Evolutionary conservation across 73 alveolate genomes (phyloP), one percentile per base, ranked within the genome.

Genomic region (Symbiodinium pilosum): DNA sequence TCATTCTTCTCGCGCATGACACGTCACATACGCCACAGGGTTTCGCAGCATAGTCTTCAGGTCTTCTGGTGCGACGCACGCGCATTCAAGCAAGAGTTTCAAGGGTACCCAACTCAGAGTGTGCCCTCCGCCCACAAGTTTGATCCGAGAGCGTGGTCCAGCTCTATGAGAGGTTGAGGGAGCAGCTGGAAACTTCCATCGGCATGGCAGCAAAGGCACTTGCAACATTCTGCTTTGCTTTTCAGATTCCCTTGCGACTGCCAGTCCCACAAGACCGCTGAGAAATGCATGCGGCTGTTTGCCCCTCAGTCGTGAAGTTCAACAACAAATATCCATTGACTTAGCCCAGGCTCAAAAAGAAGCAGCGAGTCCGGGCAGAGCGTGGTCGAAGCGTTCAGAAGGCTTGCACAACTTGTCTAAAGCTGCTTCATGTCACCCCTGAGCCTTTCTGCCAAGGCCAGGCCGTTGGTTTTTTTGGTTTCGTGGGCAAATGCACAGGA

Each of bases 401-500:
- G 95, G 95, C 94, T 34, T 28, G 51, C 36, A 77, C 32, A 28
- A 34, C 42, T 5, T 26, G 86, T 21, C 24, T 5, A 42, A 34
- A n/a, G 32, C 39, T n/a, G n/a, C n/a, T n/a, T n/a, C n/a, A n/a
- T n/a, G n/a, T n/a, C n/a, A n/a, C n/a, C n/a, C 20, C 86, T 73
- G 4, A 40, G 28, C 47, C 26, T 44, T 14, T 9, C 21, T 56
- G 64, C 28, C 71, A 28, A 88, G 95, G 95, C 95, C 54, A 54
- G 95, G 36, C 95, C 95, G 38, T 41, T 88, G 95, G 81, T 88
- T 28, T 88, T 88, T 36, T 44, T 88, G 47, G 95, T 88, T 30
- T 88, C 95, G 7, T 88, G 95, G 95, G 95, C 95, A 83, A 88
- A 88, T 30, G 95, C 95, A 30, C 95, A 88, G 81, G 95, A 88